Base-by-base conservation (phyloP, 495 filamentous ascomycete genomes). In the Corynascus novoguineensis region DNA sequence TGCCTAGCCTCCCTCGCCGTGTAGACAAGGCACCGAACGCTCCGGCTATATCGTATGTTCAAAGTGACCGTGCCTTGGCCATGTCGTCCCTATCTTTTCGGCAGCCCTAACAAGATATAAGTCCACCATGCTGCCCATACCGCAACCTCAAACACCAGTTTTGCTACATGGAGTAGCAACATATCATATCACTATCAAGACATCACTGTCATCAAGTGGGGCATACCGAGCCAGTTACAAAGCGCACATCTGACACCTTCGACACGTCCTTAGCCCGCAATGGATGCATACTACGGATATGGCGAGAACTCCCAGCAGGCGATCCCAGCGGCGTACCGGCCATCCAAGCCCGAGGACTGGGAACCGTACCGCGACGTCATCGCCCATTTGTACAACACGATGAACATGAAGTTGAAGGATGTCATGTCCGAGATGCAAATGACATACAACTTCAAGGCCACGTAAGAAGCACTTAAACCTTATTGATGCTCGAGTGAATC, bases 331-430 rank as follows among this genome's bases (percentile, higher is more conserved):
- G 56, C 63, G 54, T 61, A 71, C 57, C 35, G 63, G 45, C 61
- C 67, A 29, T 57, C 62, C 44, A 70, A 66, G 53, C 61, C 67
- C n/a, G 68, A 69, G 49, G 70, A 72, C 55, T 71, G 68, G 70
- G 68, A 72, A 57, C 64, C 67, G 8, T 67, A 67, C 45, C 65
- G 64, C 35, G 69, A 71, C 9, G 53, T 65, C 50, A 69, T 74
- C 38, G 62, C 57, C 29, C 55, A 69, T 37, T 55, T 71, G 11
- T 70, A 71, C 62, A 66, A 54, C 31, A 66, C 61, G 5, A 67
- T 66, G 61, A 69, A 67, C 10, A 71, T 67, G 64, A 69, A 66
- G 64, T 60, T 70, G 11, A 70, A 72, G 56, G 68, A 70, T 15
- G 65, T 67, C 54, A 71, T 74, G 66, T 50, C 54, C 2, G 65